These are phyloP conservation scores for Acanthamoeba lenticulata DNA, from an alignment of 208 protist genomes.

Conservation along the genomic window DNA sequence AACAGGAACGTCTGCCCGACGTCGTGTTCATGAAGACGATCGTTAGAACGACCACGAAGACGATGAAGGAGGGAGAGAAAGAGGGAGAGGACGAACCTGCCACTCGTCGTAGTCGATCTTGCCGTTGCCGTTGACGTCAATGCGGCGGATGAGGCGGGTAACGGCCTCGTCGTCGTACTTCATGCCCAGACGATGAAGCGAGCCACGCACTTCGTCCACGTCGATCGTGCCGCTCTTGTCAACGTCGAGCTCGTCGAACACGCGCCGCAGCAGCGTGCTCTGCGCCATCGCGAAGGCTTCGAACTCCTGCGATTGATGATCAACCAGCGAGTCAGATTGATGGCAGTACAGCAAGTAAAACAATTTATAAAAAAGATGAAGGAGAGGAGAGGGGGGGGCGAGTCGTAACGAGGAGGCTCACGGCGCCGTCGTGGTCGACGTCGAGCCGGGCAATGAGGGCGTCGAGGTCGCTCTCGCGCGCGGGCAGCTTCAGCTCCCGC, in stretches of 20 bases:
- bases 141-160: conserved; percentile 58
- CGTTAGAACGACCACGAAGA: background rate
- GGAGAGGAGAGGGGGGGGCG: background rate
- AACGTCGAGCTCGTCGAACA: conserved; percentile 74
- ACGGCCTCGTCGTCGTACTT: conserved; percentile 74
- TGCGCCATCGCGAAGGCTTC: conserved; percentile 14
- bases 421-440: conserved; percentile 46
- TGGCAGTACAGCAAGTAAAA: background rate
- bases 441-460: conserved; percentile 41
- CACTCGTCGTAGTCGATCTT: conserved; percentile 76
- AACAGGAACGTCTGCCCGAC: conserved; percentile 64
- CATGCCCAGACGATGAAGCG: conserved; percentile 66
- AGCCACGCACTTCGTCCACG: conserved; percentile 69
- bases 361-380: background rate
- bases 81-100: conserved; percentile 10
- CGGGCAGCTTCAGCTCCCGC: background rate
- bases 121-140: conserved; percentile 74
- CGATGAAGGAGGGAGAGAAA: background rate
- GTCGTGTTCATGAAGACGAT: too few relatives aligned
- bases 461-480: conserved; percentile 1
- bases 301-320: background rate
- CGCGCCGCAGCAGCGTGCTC: conserved; percentile 12
- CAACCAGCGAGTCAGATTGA: background rate
- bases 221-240: conserved; percentile 72
- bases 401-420: background rate